phyloP scores from a whole-genome alignment of 805 yeast genomes.

The Cyberlindnera japonica region DNA sequence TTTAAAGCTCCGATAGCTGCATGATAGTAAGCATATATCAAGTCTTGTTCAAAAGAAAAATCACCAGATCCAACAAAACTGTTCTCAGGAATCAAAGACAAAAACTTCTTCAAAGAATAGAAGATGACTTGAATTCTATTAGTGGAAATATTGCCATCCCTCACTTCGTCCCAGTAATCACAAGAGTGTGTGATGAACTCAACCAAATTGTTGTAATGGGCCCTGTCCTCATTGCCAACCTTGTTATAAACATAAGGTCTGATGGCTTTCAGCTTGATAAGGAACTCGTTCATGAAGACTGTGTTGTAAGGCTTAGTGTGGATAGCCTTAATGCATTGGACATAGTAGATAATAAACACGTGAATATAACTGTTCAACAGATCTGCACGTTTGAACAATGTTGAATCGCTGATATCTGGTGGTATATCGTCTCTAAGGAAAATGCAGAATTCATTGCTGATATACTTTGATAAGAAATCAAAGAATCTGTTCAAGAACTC shows the following conservation, averaged over 20 bases:
- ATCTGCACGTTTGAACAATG: constrained; percentile 19
- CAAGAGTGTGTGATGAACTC: constrained; percentile 11
- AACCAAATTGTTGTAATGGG: constrained; percentile 18
- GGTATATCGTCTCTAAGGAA: constrained; percentile 15
- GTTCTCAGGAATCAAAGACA: constrained; percentile 22
- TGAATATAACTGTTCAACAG: constrained; percentile 21
- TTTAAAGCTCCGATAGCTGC: constrained; percentile 32
- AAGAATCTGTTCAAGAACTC: constrained; percentile 23
- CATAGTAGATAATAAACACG: constrained; percentile 24
- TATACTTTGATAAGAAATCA: constrained; percentile 19
- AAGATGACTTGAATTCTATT: constrained; percentile 26
- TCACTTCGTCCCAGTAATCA: constrained; percentile 17
- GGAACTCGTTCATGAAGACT: constrained; percentile 28
- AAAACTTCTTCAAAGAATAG: constrained; percentile 25
- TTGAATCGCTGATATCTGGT: constrained; percentile 10
- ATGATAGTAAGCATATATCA: constrained; percentile 32
- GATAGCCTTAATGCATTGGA: constrained; percentile 32
- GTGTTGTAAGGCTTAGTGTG: constrained; percentile 32
- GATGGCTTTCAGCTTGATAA: constrained; percentile 20
- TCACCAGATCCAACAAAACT: constrained; percentile 6
- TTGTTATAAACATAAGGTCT: constrained; percentile 19
- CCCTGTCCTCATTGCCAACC: constrained; percentile 10
- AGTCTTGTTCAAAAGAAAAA: constrained; percentile 17
- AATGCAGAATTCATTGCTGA: constrained; percentile 20
- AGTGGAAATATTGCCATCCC: constrained; percentile 8